Percentiles rank a stretch among this genome's conserved stretches.
Evolutionary conservation across 108 stramenopile genomes (phyloP).

Genomic region (Skeletonema menzelii): DNA sequence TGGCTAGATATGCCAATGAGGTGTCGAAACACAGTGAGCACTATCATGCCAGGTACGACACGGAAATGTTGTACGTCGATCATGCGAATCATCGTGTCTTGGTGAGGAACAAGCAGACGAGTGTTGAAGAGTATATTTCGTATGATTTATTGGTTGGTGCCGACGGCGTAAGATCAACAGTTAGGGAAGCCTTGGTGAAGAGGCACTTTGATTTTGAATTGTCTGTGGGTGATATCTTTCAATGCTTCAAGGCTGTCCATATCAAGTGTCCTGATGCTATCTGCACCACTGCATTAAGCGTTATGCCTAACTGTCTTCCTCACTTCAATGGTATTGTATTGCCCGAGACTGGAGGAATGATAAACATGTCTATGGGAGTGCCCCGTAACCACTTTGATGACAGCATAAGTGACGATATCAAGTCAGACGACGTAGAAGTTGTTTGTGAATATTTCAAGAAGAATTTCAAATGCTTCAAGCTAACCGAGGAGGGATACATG

Average conservation of each 20-base stretch:
- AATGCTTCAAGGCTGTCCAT: constrained; percentile 60
- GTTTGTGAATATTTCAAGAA: constrained; percentile 47
- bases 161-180: constrained; percentile 55
- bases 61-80: constrained; percentile 50
- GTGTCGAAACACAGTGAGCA: not conserved
- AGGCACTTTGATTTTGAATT: constrained; percentile 49
- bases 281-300: constrained; percentile 11
- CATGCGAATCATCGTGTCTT: constrained; percentile 48
- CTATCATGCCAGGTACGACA: constrained; percentile 33
- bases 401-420: constrained; percentile 27
- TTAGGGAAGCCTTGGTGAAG: constrained; percentile 56
- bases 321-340: constrained; percentile 43
- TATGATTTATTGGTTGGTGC: constrained; percentile 63
- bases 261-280: constrained; percentile 23
- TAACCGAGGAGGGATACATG: constrained; percentile 42
- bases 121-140: constrained; percentile 41
- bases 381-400: constrained; percentile 22
- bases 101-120: constrained; percentile 31
- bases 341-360: constrained; percentile 54
- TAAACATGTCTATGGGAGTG: constrained; percentile 48
- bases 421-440: constrained; percentile 43
- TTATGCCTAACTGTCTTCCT: constrained; percentile 42
- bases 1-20: constrained; percentile 52
- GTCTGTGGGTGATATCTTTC: constrained; percentile 51
- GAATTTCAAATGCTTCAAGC: constrained; percentile 51